Evolutionary conservation across 345 rosid species (phyloP).

Genomic region (Corchorus olitorius): DNA sequence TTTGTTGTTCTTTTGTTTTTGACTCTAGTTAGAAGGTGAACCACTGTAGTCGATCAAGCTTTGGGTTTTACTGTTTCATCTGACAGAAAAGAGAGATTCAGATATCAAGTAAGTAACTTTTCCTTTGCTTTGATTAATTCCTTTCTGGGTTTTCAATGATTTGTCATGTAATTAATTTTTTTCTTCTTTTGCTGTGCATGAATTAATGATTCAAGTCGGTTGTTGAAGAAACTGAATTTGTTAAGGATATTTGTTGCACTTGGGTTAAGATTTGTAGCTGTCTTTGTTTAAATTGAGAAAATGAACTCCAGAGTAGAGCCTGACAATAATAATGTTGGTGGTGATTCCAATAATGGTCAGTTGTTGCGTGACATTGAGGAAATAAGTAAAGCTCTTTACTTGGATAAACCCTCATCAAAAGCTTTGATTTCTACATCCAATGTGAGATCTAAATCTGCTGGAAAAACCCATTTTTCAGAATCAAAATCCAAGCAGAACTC

Average conservation of each 20-base stretch:
- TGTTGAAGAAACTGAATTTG: constrained; percentile 16
- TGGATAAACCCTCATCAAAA: constrained; percentile 42
- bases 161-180: not conserved
- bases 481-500: constrained; percentile 33
- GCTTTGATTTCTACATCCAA: constrained; percentile 41
- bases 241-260: not conserved
- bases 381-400: constrained; percentile 69
- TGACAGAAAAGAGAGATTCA: not conserved
- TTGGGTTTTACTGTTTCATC: constrained; percentile 1
- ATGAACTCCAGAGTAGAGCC: constrained; percentile 42
- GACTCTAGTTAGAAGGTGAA: not conserved
- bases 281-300: constrained; percentile 29
- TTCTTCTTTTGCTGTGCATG: not conserved
- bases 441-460: constrained; percentile 48
- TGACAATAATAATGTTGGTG: constrained; percentile 26
- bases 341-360: constrained; percentile 45
- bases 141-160: constrained; percentile 8
- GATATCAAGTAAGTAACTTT: constrained; percentile 9
- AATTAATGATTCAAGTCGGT: constrained; percentile 7
- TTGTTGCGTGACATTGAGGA: constrained; percentile 81
- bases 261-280: not conserved
- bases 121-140: constrained; percentile 11
- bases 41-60: constrained; percentile 5
- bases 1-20: not conserved
- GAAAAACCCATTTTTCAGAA: constrained; percentile 32